Base-by-base conservation (phyloP, 2,329 filamentous ascomycete species). In the Exophiala sp. region DNA sequence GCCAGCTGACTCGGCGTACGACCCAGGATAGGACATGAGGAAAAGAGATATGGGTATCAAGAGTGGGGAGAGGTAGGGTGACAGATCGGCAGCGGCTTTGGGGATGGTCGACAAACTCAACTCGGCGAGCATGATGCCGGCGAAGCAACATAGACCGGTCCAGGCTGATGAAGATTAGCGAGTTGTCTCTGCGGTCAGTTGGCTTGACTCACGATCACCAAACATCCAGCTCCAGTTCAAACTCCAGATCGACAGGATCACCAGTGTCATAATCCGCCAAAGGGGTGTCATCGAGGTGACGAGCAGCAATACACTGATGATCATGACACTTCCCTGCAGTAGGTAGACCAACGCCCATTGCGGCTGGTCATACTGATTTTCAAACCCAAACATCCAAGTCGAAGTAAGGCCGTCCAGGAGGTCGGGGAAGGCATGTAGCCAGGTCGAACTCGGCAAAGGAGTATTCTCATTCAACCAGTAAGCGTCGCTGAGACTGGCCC, bases 91-190 rank as follows among this genome's bases (percentile, higher is more conserved):
- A 6, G 72, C 53, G 3, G 21, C 5, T 18, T 38, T 35, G 18
- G 74, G 74, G n/a, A 76, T 72, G 29, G 74, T 75, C 29, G 72
- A 52, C 14, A 61, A 50, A 42, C 50, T 57, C n/a, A 58, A 32
- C 62, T 86, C 83, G 32, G 81, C 78, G 29, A 86, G 72, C 63
- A 85, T 80, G 62, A 82, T 81, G 57, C 83, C 83, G 54, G 78
- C 79, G 67, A 83, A 81, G 64, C 84, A 80, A 66, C 83, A 83
- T 16, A 58, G 39, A 10, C 60, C 69, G 81, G 78, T 45, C 78
- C 77, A 55, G 80, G 81, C 55, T 58, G 34, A 21, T 14, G 8
- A 45, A 54, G 52, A 58, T 45, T 45, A 54, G 45, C 50, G 24
- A 29, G 45, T 51, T 29, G 12, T 38, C n/a, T 18, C 35, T 10